Conservation (phyloP, 108 stramenopile species). For the Skeletonema costatum region DNA sequence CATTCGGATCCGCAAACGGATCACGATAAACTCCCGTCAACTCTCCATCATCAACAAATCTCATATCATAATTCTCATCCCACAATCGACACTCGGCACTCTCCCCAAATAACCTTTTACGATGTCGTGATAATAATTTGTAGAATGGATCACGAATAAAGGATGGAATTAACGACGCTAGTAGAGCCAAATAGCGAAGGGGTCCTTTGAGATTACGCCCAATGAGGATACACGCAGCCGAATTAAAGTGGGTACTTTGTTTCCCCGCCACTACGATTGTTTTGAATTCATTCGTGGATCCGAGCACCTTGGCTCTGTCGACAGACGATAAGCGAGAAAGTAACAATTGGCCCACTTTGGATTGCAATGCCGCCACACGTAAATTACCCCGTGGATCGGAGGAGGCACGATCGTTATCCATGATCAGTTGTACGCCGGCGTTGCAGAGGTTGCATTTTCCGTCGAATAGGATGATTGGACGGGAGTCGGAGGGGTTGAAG, state of each 20-base stretch:
- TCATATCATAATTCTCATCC: slow-evolving; percentile 54
- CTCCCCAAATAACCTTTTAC: slow-evolving; percentile 56
- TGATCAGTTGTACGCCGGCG: slow-evolving; percentile 57
- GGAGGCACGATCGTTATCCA: slow-evolving; percentile 56
- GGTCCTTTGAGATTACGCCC: slow-evolving; percentile 41
- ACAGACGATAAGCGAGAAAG: slow-evolving; percentile 12
- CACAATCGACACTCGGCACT: slow-evolving; percentile 63
- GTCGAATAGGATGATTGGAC: slow-evolving; percentile 75
- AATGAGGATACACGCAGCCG: slow-evolving; percentile 36
- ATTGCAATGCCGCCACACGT: slow-evolving; percentile 49
- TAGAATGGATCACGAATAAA: slow-evolving; percentile 61
- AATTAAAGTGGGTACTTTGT: slow-evolving; percentile 15
- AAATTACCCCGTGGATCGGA: slow-evolving; percentile 40
- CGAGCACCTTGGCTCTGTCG: slow-evolving; percentile 6
- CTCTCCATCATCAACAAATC: slow-evolving; percentile 48
- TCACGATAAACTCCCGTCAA: slow-evolving; percentile 25
- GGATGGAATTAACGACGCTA: slow-evolving; percentile 43
- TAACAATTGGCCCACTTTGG: slow-evolving; percentile 30
- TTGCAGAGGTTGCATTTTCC: slow-evolving; percentile 79
- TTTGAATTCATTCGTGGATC: slow-evolving; percentile 27
- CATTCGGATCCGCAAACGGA: slow-evolving; percentile 49
- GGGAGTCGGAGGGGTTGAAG: slow-evolving; percentile 36
- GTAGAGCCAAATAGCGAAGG: slow-evolving; percentile 39
- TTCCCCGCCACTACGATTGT: slow-evolving; percentile 38
- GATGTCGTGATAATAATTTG: slow-evolving; percentile 54